Evolutionary conservation across 2,329 filamentous ascomycete species (phyloP), one percentile per base, ranked within the genome.

Genomic region (Penicillium sp.): DNA sequence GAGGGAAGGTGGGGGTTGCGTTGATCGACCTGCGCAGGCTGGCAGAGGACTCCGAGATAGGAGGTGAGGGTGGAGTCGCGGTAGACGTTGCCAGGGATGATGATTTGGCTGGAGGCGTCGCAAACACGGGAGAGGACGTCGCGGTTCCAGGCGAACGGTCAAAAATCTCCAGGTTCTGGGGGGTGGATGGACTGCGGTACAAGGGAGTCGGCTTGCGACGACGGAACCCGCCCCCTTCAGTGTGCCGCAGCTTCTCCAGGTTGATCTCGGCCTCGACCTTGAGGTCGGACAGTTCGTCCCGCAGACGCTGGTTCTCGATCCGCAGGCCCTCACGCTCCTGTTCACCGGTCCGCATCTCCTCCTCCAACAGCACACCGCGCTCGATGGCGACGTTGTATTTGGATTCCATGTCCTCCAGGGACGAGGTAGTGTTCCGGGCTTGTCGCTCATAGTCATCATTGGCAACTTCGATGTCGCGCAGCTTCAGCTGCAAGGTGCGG

Each of bases 371-470:
- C 24, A 99, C 94, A 9, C 82, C 86, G 48, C 92, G 82, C 75
- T 99, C 94, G 62, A 99, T 95, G 4, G 92, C 85, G 50, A 95
- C 84, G 70, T 96, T 97, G 74, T 94, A 96, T 74, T 97, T 99
- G 56, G 89, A 92, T 74, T 99, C 94, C 72, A 99, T 80, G 68
- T 99, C 94, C 74, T 99, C 94, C 56, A 97, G 83, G 45, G 92
- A 96, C 40, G 92, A 96, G 31, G 90, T 92, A 25, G 92, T 96
- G 73, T 96, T 94, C 63, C 94, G 86, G 61, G 94, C 92, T 76
- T 97, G 92, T 60, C 91, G 86, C 77, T 99, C 94, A 69, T 92
- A 96, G 73, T 99, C 94, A 78, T 99, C 94, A 75, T 97, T 99
- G 69, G 89, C 90, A 49, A 99, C 94, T 74, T 99, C 94, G 63